Conservation (phyloP, 495 filamentous ascomycete genomes). For the Aspergillus sparsus region DNA sequence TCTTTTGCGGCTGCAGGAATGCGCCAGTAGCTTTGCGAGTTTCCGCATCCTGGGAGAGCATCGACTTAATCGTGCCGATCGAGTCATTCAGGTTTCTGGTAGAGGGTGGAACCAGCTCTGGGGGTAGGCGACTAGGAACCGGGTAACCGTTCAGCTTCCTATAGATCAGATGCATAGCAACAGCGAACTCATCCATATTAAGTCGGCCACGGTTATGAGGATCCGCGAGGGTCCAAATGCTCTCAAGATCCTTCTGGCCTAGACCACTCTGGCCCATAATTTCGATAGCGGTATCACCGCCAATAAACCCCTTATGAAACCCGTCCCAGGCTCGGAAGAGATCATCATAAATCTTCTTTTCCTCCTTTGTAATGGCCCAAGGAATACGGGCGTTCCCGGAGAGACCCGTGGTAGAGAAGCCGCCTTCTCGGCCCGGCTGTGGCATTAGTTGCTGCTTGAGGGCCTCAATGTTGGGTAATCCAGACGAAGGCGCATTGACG, state of each 20-base stretch:
- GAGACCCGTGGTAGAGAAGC: constrained; percentile 84
- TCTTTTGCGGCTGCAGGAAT: constrained; percentile 87
- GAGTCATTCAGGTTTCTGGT: constrained; percentile 92
- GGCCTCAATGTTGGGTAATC: constrained; percentile 90
- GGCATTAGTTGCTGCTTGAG: constrained; percentile 98
- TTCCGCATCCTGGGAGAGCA: constrained; percentile 89
- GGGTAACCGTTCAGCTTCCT: constrained; percentile 95
- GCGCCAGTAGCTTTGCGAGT: constrained; percentile 79
- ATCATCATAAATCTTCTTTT: constrained; percentile 96
- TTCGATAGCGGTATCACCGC: constrained; percentile 91
- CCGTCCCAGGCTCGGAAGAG: constrained; percentile 98
- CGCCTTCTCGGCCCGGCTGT: constrained; percentile 87
- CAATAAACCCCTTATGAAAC: constrained; percentile 87
- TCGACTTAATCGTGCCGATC: constrained; percentile 86
- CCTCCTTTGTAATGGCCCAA: constrained; percentile 98
- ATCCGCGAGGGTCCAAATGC: constrained; percentile 94
- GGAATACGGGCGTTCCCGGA: constrained; percentile 94
- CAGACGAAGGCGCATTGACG: constrained; percentile 88
- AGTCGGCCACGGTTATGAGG: constrained; percentile 89
- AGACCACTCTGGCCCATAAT: constrained; percentile 96
- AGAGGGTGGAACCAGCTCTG: constrained; percentile 93
- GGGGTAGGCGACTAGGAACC: constrained; percentile 84
- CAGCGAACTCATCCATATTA: constrained; percentile 97
- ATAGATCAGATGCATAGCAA: constrained; percentile 99
- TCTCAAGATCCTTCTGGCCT: constrained; percentile 84